Percentiles rank a stretch among this genome's conserved stretches.
Evolutionary conservation across 164 flowering plant species (phyloP).

Genomic region (Vitis rotundifolia): DNA sequence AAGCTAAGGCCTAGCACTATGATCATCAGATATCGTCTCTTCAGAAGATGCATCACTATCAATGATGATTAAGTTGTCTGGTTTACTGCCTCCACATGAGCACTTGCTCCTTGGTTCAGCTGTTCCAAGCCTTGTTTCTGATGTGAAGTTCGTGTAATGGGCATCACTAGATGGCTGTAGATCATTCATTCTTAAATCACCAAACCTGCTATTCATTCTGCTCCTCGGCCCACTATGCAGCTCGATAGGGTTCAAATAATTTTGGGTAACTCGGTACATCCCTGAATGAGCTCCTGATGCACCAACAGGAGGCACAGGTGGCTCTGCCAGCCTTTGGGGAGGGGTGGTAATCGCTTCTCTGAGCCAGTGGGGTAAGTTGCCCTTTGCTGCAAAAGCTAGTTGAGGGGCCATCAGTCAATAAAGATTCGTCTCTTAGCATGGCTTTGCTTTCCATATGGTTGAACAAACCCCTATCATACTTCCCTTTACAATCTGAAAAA

Average conservation of each 20-base stretch:
- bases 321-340: conserved; percentile 17
- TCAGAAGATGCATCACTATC: conserved; percentile 72
- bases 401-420: conserved; percentile 1
- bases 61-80: conserved; percentile 40
- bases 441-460: conserved; percentile 3
- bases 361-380: conserved; percentile 55
- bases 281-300: conserved; percentile 8
- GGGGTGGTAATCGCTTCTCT: conserved; percentile 35
- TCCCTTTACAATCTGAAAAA: conserved; percentile 13
- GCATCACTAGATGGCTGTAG: conserved; percentile 5
- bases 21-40: conserved; percentile 70
- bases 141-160: conserved; percentile 10
- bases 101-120: conserved; percentile 9
- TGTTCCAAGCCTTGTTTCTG: conserved; percentile 6
- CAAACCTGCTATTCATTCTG: conserved; percentile 6
- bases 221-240: not conserved
- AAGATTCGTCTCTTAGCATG: conserved; percentile 5
- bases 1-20: conserved; percentile 20
- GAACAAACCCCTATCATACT: conserved; percentile 4
- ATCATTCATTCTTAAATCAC: conserved; percentile 11
- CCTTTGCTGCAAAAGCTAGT: conserved; percentile 3
- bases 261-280: conserved; percentile 7
- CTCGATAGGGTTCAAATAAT: conserved; percentile 6
- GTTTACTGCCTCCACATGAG: conserved; percentile 10
- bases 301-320: conserved; percentile 12